Conservation (phyloP, 176 grass and related monocot species). For the Avena eriantha region DNA sequence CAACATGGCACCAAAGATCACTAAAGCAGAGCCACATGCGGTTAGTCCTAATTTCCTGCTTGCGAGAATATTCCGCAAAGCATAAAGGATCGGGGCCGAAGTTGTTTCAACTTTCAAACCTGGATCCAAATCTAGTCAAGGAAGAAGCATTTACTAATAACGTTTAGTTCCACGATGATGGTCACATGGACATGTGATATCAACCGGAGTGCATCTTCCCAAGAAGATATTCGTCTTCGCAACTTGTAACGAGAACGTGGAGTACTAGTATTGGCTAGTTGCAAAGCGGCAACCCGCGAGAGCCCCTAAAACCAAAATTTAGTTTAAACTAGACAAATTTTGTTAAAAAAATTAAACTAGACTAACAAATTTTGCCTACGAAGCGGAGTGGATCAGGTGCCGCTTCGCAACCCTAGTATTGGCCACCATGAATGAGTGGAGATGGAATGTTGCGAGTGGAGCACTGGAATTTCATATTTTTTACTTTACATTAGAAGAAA, state of each 20-base stretch:
- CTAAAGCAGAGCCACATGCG: background rate
- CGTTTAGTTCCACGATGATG: background rate
- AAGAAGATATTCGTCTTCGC: conserved; percentile 22
- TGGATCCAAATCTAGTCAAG: conserved; percentile 7
- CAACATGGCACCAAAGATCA: conserved; percentile 26
- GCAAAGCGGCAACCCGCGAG: too few relatives aligned
- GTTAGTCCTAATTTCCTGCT: background rate
- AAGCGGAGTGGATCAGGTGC: too few relatives aligned
- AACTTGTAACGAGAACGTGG: background rate
- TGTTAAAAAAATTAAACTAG: too few relatives aligned
- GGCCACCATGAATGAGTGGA: background rate
- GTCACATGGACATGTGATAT: conserved; percentile 36
- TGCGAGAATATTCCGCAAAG: background rate
- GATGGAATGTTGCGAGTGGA: conserved; percentile 17
- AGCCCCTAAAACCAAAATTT: too few relatives aligned
- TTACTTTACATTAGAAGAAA: background rate
- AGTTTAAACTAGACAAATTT: too few relatives aligned
- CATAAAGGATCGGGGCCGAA: background rate
- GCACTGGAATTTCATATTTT: background rate
- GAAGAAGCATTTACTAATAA: conserved; percentile 18
- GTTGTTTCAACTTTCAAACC: background rate
- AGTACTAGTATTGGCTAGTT: too few relatives aligned
- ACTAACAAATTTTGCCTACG: too few relatives aligned
- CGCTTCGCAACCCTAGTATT: too few relatives aligned
- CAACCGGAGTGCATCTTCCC: conserved; percentile 15